Base-by-base conservation (phyloP, 2,329 filamentous ascomycete species). In the Monosporascus cannonballus region DNA sequence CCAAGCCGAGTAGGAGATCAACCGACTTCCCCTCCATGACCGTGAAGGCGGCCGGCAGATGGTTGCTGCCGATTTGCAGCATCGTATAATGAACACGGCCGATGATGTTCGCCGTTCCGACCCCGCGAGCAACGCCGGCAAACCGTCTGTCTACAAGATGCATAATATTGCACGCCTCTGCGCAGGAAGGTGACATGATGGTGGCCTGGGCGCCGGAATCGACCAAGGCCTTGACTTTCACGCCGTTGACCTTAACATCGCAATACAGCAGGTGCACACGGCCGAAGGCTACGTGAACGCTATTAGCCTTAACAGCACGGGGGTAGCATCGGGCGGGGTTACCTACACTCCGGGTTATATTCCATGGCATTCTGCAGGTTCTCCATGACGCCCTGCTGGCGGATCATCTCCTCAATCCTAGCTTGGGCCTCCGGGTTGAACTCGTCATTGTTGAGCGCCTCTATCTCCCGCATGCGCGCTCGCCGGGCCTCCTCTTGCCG, bases 1-100 rank as follows among this genome's bases (percentile, higher is more conserved):
- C 94, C 42, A 99, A 76, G 3, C 94, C 94, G 14, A 99, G 82
- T 2, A 99, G 80, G 18, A 99, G 78, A 68, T 97, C 94, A 24
- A 99, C 94, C 50, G 90, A 85, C 72, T 97, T 99, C 59, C 94
- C 94, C 73, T 99, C 94, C 94, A 99, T 99, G 66, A 99, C 94
- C 3, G 94, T 99, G 70, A 99, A 99, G 54, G 91, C 94, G 73
- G 92, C 97, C 3, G 93, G 87, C 61, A 99, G 77, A 67, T 90
- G 91, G 56, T 93, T 82, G 42, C 81, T 84, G 50, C 93, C 94
- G 61, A 99, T 94, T 71, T 90, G 93, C 71, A 99, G 95, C 70
- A 93, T 90, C 9, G 94, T 94, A 22, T 90, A 90, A 70, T 99
- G 94, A 3, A 99, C 94, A 50, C 94, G 89, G 34, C 94, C 94